Evolutionary conservation across 495 filamentous ascomycete species (phyloP).

Genomic region (Xylaria grammica): DNA sequence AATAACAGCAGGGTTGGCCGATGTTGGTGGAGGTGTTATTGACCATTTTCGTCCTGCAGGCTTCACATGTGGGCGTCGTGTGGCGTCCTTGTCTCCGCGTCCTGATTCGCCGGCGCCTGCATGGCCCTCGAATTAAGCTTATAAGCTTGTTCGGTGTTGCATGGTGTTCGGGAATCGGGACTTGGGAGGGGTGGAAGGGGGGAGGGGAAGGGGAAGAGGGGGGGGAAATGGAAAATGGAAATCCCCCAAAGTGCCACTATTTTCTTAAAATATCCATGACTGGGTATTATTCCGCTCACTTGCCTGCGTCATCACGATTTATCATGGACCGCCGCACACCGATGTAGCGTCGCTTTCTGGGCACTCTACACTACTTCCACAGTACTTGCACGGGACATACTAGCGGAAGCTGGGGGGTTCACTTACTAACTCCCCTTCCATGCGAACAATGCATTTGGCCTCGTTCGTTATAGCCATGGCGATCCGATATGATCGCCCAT

Average conservation of each 20-base stretch:
- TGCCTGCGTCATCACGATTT: conserved; percentile 19
- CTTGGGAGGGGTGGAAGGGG: not conserved
- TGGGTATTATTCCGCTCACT: conserved; percentile 19
- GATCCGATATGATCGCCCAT: conserved; percentile 5
- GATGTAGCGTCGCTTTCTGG: conserved; percentile 8
- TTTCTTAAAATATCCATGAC: conserved; percentile 18
- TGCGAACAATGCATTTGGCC: conserved; percentile 16
- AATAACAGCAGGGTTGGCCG: conserved; percentile 2
- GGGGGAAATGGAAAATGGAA: too few relatives aligned
- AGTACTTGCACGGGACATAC: not conserved
- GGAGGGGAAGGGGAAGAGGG: not conserved
- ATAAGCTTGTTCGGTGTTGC: conserved; percentile 24
- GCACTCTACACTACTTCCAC: not conserved
- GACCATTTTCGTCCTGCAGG: conserved; percentile 20
- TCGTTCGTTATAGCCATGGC: not conserved
- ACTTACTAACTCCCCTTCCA: too few relatives aligned
- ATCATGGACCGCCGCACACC: conserved; percentile 6
- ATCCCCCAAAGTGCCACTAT: conserved; percentile 13
- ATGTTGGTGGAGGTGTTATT: conserved; percentile 14
- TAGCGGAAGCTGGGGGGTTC: too few relatives aligned
- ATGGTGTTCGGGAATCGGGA: conserved; percentile 24
- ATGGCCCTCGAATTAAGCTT: conserved; percentile 27
- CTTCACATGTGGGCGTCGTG: conserved; percentile 20
- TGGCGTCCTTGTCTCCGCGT: conserved; percentile 6
- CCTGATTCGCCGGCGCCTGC: conserved; percentile 18